Conservation (phyloP, 768 basidiomycete genomes). For the Xerocomellus amylosporus region DNA sequence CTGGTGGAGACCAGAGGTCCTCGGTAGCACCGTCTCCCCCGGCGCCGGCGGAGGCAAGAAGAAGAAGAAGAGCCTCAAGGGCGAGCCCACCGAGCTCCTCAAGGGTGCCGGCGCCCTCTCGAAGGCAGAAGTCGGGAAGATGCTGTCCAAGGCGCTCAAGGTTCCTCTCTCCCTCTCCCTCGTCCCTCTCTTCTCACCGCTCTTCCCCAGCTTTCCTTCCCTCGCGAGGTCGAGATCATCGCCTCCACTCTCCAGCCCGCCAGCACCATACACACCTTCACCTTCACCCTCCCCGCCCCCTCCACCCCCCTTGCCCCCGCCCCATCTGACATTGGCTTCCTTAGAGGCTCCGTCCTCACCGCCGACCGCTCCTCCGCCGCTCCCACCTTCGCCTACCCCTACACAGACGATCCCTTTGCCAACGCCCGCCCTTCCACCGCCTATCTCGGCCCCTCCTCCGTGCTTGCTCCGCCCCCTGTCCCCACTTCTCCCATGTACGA, state of each 20-base stretch:
- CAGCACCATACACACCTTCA: conserved; percentile 89
- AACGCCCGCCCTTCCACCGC: conserved; percentile 71
- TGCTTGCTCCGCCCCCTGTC: conserved; percentile 42
- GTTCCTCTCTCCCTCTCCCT: conserved; percentile 35
- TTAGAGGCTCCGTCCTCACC: conserved; percentile 73
- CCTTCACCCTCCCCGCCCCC: conserved; percentile 79
- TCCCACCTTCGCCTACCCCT: conserved; percentile 67
- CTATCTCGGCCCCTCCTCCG: conserved; percentile 74
- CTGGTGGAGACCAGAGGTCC: conserved; percentile 90
- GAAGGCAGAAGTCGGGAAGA: conserved; percentile 86
- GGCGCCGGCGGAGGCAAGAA: conserved; percentile 79
- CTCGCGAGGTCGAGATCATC: conserved; percentile 90
- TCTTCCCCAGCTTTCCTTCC: conserved; percentile 70
- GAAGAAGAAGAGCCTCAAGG: conserved; percentile 60
- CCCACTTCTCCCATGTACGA: conserved; percentile 31
- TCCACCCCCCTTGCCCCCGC: conserved; percentile 74
- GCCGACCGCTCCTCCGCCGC: conserved; percentile 64
- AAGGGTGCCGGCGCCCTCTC: conserved; percentile 79
- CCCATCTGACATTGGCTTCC: conserved; percentile 54
- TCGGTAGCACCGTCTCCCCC: conserved; percentile 83
- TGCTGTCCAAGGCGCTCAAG: conserved; percentile 90
- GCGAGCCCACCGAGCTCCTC: conserved; percentile 51
- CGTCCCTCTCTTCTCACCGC: neutral
- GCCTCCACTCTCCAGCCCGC: conserved; percentile 93
- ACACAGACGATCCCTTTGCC: conserved; percentile 69